These are phyloP conservation scores for Chlorella sp. DNA, from an alignment of 139 green algal genomes.

Conservation along the genomic window DNA sequence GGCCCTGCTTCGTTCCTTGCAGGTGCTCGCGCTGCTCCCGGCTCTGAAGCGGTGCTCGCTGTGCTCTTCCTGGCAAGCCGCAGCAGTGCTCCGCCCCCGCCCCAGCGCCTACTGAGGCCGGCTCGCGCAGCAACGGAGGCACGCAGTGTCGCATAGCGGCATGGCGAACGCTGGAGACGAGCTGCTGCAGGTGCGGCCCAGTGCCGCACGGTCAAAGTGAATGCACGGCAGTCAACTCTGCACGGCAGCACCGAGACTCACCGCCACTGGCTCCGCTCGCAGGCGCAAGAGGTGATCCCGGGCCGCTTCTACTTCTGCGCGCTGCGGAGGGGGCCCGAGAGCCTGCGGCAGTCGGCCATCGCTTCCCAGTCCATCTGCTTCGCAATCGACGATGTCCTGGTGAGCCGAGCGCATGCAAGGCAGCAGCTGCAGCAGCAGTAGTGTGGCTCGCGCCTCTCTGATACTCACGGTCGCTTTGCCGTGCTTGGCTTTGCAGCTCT, in stretches of 20 bases:
- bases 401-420: slow-evolving; percentile 15
- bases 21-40: too few species aligned
- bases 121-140: too few species aligned
- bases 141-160: too few species aligned
- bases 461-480: neutral
- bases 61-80: too few species aligned
- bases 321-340: slow-evolving; percentile 25
- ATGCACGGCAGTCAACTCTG: neutral
- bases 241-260: too few species aligned
- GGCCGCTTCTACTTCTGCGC: slow-evolving; percentile 50
- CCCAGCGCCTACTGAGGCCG: too few species aligned
- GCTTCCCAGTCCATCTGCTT: slow-evolving; percentile 41
- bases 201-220: neutral
- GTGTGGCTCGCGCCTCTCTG: neutral
- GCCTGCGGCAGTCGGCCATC: slow-evolving; percentile 19
- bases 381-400: slow-evolving; percentile 62
- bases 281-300: slow-evolving; percentile 3
- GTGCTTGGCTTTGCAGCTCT: too few species aligned
- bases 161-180: neutral
- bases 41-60: too few species aligned
- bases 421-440: neutral
- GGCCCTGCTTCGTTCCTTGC: too few species aligned
- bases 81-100: too few species aligned
- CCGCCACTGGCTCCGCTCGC: neutral
- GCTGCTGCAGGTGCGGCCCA: neutral